Conservation (phyloP, 176 grass and related monocot species). For the Hordeum vulgare region MorexV3_pseudomolecules_assembly NC_058522.1:427728121-427728620, state of each 20-base stretch:
- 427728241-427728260: background rate
- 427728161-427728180: slow-evolving; percentile 18
- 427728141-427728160: slow-evolving; percentile 1
- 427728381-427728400: slow-evolving; percentile 6
- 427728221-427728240: background rate
- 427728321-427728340: background rate
- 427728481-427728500: slow-evolving; percentile 15
- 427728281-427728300: background rate
- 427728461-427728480: slow-evolving; percentile 1
- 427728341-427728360: background rate
- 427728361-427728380: background rate
- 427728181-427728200: slow-evolving; percentile 33
- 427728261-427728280: background rate
- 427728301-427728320: background rate
- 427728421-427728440: slow-evolving; percentile 39
- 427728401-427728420: slow-evolving; percentile 32
- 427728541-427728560: background rate
- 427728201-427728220: background rate
- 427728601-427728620: background rate
- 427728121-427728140: background rate
- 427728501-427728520: background rate
- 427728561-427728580: background rate
- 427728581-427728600: slow-evolving; percentile 12
- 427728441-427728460: slow-evolving; percentile 49
- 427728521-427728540: background rate